Evolutionary conservation across 257 asterid genomes (phyloP).

Genomic region (Galeopsis tetrahit): DNA sequence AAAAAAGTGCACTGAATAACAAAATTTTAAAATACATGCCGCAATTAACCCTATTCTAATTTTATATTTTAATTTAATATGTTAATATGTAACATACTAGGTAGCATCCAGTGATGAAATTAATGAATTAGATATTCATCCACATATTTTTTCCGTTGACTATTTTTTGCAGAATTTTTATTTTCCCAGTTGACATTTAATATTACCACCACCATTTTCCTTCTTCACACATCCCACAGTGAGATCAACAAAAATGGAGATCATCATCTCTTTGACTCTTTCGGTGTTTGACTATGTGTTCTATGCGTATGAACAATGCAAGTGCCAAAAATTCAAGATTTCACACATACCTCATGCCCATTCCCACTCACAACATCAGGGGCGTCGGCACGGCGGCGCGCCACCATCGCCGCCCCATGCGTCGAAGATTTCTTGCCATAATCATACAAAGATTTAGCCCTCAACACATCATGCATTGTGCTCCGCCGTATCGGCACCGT

Average conservation of each 20-base stretch:
- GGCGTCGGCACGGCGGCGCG: conserved; percentile 55
- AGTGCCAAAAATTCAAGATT: neutral
- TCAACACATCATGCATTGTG: conserved; percentile 66
- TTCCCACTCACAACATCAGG: conserved; percentile 81
- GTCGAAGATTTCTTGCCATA: conserved; percentile 66
- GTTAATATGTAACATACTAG: too few relatives aligned
- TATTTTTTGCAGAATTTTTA: too few relatives aligned
- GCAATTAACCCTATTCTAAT: too few relatives aligned
- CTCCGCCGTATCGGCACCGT: conserved; percentile 87
- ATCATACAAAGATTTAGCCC: conserved; percentile 79
- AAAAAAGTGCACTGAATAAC: too few relatives aligned
- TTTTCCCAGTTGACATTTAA: neutral
- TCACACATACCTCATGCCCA: conserved; percentile 82
- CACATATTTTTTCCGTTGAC: too few relatives aligned
- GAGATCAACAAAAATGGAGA: conserved; percentile 7
- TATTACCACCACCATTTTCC: neutral
- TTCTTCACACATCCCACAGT: neutral
- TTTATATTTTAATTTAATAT: too few relatives aligned
- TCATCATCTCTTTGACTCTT: neutral
- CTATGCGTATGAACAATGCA: conserved; percentile 12
- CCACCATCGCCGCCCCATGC: conserved; percentile 18
- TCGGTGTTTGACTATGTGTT: conserved; percentile 14
- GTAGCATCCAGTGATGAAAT: too few relatives aligned
- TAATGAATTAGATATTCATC: too few relatives aligned
- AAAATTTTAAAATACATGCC: too few relatives aligned